Conservation (phyloP, 441 rosid genomes). For the Pelargonium myrrhifolium region DNA sequence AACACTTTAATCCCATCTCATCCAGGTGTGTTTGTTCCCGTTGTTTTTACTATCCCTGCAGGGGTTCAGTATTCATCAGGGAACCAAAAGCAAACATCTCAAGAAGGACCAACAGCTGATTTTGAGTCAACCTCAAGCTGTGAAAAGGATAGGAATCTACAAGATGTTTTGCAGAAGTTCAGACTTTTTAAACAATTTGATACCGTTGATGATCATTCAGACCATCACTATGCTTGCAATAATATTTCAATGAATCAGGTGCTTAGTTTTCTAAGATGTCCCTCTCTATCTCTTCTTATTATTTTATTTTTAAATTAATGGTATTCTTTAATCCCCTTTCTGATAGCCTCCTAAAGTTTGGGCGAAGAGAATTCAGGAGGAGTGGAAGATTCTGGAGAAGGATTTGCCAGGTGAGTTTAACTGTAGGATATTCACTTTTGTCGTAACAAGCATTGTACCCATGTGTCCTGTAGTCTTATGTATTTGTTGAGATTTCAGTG, state of each 20-base stretch:
- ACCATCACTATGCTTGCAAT: conserved; percentile 44
- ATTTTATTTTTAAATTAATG: not conserved
- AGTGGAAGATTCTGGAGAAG: conserved; percentile 79
- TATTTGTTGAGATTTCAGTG: not conserved
- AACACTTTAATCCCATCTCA: conserved; percentile 4
- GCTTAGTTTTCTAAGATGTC: conserved; percentile 14
- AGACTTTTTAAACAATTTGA: conserved; percentile 66
- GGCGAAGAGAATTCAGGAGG: conserved; percentile 74
- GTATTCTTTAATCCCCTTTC: conserved; percentile 2
- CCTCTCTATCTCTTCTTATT: conserved; percentile 3
- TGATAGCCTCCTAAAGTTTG: conserved; percentile 51
- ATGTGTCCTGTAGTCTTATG: not conserved
- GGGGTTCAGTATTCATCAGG: conserved; percentile 14
- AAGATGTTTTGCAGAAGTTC: conserved; percentile 41
- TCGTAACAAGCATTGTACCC: not conserved
- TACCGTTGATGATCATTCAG: conserved; percentile 61
- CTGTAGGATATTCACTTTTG: not conserved
- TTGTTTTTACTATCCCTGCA: conserved; percentile 14
- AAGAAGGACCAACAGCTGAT: not conserved
- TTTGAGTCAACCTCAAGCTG: conserved; percentile 12
- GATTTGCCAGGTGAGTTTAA: conserved; percentile 70
- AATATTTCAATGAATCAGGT: conserved; percentile 49
- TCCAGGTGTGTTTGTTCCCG: conserved; percentile 18
- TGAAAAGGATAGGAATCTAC: conserved; percentile 26
- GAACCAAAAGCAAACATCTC: not conserved